Percentiles rank a stretch among this genome's conserved stretches.
Conservation (phyloP, 2,329 filamentous ascomycete genomes). For the Penicillium sp. region DNA sequence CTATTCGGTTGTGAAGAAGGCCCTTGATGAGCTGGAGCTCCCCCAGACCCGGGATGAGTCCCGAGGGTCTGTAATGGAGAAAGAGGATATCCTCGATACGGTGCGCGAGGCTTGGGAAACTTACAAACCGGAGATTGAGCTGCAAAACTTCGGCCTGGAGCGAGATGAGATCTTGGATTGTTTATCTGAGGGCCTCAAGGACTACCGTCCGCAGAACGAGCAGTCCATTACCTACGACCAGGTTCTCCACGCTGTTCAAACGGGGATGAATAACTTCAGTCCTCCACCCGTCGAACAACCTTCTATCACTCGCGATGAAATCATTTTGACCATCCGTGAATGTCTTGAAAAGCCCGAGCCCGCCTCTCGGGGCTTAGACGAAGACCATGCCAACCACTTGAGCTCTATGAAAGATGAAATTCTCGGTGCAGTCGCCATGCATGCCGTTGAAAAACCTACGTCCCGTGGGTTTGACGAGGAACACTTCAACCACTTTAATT, state of each 20-base stretch:
- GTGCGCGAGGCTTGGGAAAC: slow-evolving; percentile 91
- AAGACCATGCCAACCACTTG: slow-evolving; percentile 30
- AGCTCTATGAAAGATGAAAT: slow-evolving; percentile 37
- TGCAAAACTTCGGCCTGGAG: slow-evolving; percentile 88
- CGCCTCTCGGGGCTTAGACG: slow-evolving; percentile 24
- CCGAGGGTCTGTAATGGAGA: slow-evolving; percentile 61
- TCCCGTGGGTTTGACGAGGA: slow-evolving; percentile 27
- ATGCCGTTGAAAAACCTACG: slow-evolving; percentile 27
- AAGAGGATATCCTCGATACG: slow-evolving; percentile 83
- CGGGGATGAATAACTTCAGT: slow-evolving; percentile 79
- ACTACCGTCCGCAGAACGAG: slow-evolving; percentile 63
- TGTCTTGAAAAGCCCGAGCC: slow-evolving; percentile 80
- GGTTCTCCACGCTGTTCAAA: slow-evolving; percentile 82
- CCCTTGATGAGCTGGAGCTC: slow-evolving; percentile 62
- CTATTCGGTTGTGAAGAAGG: slow-evolving; percentile 80
- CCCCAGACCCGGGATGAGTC: slow-evolving; percentile 63
- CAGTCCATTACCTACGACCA: slow-evolving; percentile 77
- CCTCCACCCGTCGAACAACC: slow-evolving; percentile 73
- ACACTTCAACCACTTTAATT: slow-evolving; percentile 24
- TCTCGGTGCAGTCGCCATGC: slow-evolving; percentile 33
- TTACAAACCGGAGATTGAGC: slow-evolving; percentile 90
- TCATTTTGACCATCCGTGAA: slow-evolving; percentile 81
- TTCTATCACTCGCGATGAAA: slow-evolving; percentile 76
- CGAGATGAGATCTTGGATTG: slow-evolving; percentile 87
- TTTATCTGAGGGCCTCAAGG: slow-evolving; percentile 80